A percentile compares a stretch with the other conserved stretches of the same genome.
Evolutionary conservation across 371 early-diverging fungal species (phyloP).

Genomic region (Mucor irregularis): DNA sequence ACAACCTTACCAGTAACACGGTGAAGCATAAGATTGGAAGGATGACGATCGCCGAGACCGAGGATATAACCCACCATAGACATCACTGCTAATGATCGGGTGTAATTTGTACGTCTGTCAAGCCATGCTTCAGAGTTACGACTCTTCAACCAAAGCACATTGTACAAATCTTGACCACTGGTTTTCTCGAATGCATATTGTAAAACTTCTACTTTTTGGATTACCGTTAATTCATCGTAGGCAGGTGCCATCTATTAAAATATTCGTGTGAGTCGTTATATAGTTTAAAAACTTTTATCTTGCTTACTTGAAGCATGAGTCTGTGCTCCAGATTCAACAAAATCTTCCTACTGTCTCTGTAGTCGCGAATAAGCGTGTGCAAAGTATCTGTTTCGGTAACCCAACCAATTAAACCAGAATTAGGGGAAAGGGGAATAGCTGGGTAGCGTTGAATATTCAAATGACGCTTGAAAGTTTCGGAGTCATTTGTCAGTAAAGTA

Average conservation of each 20-base stretch:
- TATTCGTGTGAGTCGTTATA: no score
- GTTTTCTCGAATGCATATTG: slow-evolving; percentile 94
- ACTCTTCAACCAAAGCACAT: slow-evolving; percentile 95
- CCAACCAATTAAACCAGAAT: slow-evolving; percentile 97
- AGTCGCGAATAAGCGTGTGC: slow-evolving; percentile 88
- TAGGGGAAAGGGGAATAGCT: slow-evolving; percentile 95
- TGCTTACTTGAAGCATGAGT: slow-evolving; percentile 75
- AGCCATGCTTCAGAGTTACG: slow-evolving; percentile 96
- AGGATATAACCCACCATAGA: slow-evolving; percentile 99
- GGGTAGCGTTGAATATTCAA: slow-evolving; percentile 92
- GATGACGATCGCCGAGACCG: slow-evolving; percentile 98
- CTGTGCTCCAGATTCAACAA: slow-evolving; percentile 92
- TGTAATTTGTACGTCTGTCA: slow-evolving; percentile 95
- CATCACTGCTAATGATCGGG: slow-evolving; percentile 95
- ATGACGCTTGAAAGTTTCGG: slow-evolving; percentile 93
- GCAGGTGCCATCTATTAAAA: slow-evolving; percentile 93
- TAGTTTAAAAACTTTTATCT: not conserved
- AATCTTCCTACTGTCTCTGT: slow-evolving; percentile 87
- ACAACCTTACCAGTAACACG: slow-evolving; percentile 92
- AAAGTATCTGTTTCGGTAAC: slow-evolving; percentile 95
- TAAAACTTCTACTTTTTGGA: slow-evolving; percentile 97
- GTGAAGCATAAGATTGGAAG: slow-evolving; percentile 97
- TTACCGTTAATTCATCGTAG: slow-evolving; percentile 87
- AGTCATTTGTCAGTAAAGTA: slow-evolving; percentile 82
- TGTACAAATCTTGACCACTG: slow-evolving; percentile 93